These are phyloP conservation scores for Calocybe cyanea DNA, from an alignment of 768 basidiomycete species.

Conservation along the genomic window DNA sequence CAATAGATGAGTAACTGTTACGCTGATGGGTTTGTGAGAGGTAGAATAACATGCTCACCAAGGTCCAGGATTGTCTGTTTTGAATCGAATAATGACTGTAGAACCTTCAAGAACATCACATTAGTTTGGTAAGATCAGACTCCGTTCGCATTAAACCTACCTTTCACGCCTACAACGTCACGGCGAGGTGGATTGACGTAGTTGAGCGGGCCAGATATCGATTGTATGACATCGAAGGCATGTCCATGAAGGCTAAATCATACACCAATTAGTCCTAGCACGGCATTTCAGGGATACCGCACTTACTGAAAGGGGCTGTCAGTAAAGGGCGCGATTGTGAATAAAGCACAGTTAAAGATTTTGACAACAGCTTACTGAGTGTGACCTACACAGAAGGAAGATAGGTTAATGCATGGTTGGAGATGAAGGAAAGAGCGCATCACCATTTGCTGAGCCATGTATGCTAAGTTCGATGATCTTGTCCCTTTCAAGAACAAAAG, in stretches of 20 bases:
- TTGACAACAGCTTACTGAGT: background rate
- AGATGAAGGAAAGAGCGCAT: background rate
- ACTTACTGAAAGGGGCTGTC: background rate
- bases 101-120: constrained; percentile 10
- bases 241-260: constrained; percentile 29
- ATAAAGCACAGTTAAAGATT: background rate
- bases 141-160: too few relatives aligned
- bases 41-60: constrained; percentile 15
- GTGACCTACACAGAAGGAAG: background rate
- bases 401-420: background rate
- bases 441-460: constrained; percentile 21
- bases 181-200: constrained; percentile 22
- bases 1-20: background rate
- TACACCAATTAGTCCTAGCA: constrained; percentile 22
- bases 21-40: too few relatives aligned
- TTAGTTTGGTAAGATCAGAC: too few relatives aligned
- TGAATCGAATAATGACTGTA: constrained; percentile 35
- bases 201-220: constrained; percentile 15
- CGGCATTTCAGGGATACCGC: constrained; percentile 18
- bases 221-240: constrained; percentile 23
- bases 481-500: constrained; percentile 15
- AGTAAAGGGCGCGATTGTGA: background rate
- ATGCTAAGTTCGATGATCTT: constrained; percentile 21
- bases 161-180: constrained; percentile 18
- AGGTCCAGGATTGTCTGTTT: constrained; percentile 35